Evolutionary conservation across 192 early-diverging fungal genomes (phyloP), one percentile per base, ranked within the genome.

Genomic region (Linnemannia hyalina): DNA sequence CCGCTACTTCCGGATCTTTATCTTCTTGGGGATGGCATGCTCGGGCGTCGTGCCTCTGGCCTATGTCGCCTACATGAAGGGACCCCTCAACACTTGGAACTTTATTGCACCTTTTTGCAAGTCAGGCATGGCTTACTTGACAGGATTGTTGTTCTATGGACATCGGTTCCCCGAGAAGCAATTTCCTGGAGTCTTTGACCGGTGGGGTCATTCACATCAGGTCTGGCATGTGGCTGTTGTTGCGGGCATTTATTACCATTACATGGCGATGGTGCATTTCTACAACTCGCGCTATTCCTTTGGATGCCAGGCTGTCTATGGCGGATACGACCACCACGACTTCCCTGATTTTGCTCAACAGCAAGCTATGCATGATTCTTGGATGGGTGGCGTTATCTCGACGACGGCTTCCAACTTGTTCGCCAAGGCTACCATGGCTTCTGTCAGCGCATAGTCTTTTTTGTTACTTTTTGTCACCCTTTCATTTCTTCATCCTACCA

Each of bases 181-280:
- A 71, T 93, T 86, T 49, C 93, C 93, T 6, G 93, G 93, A 13
- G 57, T 83, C 60, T 93, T 93, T 89, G 93, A 94, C 76, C 79
- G 81, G 46, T 86, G 88, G 75, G 93, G 93, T 47, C 90, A 91
- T 57, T 92, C 91, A 68, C 93, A 94, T 83, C 91, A 92, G 40
- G 76, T 92, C 57, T 94, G 93, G 93, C 93, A 94, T 74, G 84
- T 92, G 23, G 90, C 88, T 81, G 93, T 94, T 26, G 91, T 92
- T 35, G 85, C 90, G 4, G 93, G 93, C 11, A 94, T 94, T 68
- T 94, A 89, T 70, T 91, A 90, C 70, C 93, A 94, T 80, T 94
- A 94, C 75, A 81, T 82, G 73, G 93, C 93, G 11, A 88, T 90
- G 63, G 75, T 93, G 5, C 88, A 91, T 42, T 93, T 93, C 68